Conservation (phyloP, 208 protist genomes). For the Leishmania gerbilli region DNA sequence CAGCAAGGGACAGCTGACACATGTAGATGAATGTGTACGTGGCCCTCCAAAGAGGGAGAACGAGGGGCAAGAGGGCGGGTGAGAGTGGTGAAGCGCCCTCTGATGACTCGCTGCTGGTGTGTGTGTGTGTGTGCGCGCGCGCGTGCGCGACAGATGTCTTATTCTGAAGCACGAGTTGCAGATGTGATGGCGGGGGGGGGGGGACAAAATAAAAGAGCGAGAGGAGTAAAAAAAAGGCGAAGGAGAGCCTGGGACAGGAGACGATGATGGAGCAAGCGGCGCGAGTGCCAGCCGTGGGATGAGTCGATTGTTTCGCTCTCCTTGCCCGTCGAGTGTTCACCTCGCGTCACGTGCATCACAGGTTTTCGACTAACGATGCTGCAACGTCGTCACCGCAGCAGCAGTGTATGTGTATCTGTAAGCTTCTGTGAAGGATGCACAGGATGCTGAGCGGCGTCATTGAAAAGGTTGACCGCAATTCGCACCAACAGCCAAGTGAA, state of each 20-base stretch:
- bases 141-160: neutral
- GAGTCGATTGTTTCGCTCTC: neutral
- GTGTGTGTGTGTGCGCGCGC: neutral
- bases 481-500: neutral
- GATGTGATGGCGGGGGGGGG: neutral
- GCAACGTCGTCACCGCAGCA: neutral
- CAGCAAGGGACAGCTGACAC: neutral
- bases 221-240: neutral
- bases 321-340: neutral
- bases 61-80: neutral
- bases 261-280: neutral
- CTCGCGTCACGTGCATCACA: neutral
- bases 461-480: neutral
- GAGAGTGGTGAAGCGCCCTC: neutral
- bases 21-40: neutral
- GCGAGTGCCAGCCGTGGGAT: neutral
- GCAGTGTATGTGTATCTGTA: constrained; percentile 1
- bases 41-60: neutral
- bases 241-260: neutral
- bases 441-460: neutral
- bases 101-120: neutral
- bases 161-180: neutral
- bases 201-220: neutral
- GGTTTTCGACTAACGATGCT: neutral
- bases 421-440: constrained; percentile 7